phyloP scores from a whole-genome alignment of 129 eudicot genomes.

The Flaveria trinervia region DNA sequence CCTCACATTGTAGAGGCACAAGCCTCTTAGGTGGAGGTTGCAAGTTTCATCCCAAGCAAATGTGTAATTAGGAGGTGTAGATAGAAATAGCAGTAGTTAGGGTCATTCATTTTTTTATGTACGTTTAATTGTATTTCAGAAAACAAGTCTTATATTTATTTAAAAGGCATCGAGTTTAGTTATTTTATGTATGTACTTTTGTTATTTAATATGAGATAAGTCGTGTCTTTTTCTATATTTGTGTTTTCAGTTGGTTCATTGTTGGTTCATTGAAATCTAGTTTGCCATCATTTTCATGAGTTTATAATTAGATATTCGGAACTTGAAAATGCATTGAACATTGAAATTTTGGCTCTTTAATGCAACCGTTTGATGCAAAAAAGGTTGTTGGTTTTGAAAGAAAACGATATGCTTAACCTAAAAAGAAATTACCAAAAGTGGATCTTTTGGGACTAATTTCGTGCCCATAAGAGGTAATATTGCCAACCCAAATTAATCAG shows the following conservation, averaged over 20 bases:
- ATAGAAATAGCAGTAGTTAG: no score
- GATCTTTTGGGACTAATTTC: conserved; percentile 19
- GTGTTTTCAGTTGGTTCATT: background rate
- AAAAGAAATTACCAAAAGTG: conserved; percentile 19
- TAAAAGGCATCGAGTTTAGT: background rate
- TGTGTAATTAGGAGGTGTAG: no score
- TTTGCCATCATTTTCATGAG: conserved; percentile 24
- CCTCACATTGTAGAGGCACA: no score
- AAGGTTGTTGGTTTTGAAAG: conserved; percentile 30
- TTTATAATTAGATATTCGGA: conserved; percentile 18
- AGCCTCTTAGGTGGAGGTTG: no score
- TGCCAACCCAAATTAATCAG: conserved; percentile 29
- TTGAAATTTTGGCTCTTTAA: conserved; percentile 11
- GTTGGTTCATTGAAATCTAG: conserved; percentile 14
- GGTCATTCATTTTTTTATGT: no score
- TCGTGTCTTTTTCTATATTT: background rate
- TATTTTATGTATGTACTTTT: background rate
- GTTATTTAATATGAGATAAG: background rate
- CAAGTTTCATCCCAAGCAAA: no score
- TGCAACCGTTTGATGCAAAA: conserved; percentile 11
- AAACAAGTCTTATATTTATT: background rate
- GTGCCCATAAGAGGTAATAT: conserved; percentile 21
- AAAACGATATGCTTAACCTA: conserved; percentile 21
- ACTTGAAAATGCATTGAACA: conserved; percentile 14
- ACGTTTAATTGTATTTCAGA: background rate